A percentile compares a stretch with the other conserved stretches of the same genome.
Conservation (phyloP, 371 early-diverging fungal genomes). For the Circinella minor region DNA sequence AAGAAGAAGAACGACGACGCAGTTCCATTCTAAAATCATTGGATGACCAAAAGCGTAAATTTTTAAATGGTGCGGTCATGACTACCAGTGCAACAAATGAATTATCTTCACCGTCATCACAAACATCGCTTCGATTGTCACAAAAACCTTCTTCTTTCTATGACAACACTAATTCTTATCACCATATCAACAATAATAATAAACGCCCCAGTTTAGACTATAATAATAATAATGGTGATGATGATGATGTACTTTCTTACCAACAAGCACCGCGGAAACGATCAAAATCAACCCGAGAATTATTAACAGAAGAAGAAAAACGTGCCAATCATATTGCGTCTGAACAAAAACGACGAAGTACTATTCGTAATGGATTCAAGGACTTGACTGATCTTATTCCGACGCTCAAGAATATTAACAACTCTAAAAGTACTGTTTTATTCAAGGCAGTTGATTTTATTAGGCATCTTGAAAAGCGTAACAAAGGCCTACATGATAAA, state of each 20-base stretch:
- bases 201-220: conserved; percentile 3
- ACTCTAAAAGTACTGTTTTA: conserved; percentile 61
- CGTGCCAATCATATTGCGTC: conserved; percentile 90
- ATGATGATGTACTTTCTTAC: not conserved
- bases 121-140: not conserved
- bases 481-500: conserved; percentile 55
- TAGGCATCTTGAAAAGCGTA: conserved; percentile 50
- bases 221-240: not conserved
- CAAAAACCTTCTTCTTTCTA: not conserved
- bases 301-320: conserved; percentile 87
- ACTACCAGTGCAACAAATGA: not conserved
- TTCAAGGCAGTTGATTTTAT: conserved; percentile 63
- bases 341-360: conserved; percentile 90
- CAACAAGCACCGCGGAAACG: conserved; percentile 15
- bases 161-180: not conserved
- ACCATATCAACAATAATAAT: not conserved
- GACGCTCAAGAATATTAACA: conserved; percentile 63
- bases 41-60: conserved; percentile 41
- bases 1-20: conserved; percentile 40
- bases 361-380: conserved; percentile 84
- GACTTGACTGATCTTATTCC: conserved; percentile 85
- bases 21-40: conserved; percentile 40
- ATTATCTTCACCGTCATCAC: not conserved
- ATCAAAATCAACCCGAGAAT: conserved; percentile 54
- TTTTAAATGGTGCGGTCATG: conserved; percentile 2